Conservation (phyloP, 768 basidiomycete genomes). For the Leccinum variicolor region DNA sequence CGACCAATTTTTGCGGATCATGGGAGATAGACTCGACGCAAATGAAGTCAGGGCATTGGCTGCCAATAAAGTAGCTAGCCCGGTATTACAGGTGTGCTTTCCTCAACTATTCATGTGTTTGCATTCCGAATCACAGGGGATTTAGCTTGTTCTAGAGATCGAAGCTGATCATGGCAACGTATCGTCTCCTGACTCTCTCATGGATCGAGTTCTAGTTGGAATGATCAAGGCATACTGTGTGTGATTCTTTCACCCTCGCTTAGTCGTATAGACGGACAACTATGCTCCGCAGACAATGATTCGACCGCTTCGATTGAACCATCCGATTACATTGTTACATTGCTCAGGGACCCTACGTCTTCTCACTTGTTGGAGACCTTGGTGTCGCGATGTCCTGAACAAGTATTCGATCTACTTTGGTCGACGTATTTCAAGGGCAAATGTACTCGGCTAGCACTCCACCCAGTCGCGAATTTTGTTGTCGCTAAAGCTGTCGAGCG, state of each 20-base stretch:
- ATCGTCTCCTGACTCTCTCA: slow-evolving; percentile 62
- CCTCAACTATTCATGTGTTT: slow-evolving; percentile 4
- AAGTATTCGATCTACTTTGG: slow-evolving; percentile 72
- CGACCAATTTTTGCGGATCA: slow-evolving; percentile 42
- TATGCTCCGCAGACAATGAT: slow-evolving; percentile 36
- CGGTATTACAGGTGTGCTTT: slow-evolving; percentile 60
- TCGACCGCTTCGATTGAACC: slow-evolving; percentile 39
- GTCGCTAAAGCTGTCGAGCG: slow-evolving; percentile 75
- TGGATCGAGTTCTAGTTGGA: slow-evolving; percentile 79
- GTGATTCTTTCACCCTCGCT: slow-evolving; percentile 23
- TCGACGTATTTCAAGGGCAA: slow-evolving; percentile 71
- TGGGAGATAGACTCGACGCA: slow-evolving; percentile 52
- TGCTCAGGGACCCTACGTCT: slow-evolving; percentile 82
- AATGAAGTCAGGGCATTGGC: slow-evolving; percentile 80
- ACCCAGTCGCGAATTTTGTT: slow-evolving; percentile 95
- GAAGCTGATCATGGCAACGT: slow-evolving; percentile 67
- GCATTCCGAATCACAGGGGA: slow-evolving; percentile 7
- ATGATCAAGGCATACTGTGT: slow-evolving; percentile 63
- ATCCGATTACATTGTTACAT: slow-evolving; percentile 77
- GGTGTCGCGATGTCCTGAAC: slow-evolving; percentile 55
- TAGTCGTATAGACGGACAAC: background rate
- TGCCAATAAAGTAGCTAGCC: slow-evolving; percentile 73
- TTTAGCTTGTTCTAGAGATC: slow-evolving; percentile 76
- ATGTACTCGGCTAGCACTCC: slow-evolving; percentile 66
- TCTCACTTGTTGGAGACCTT: slow-evolving; percentile 89